A percentile compares a stretch with the other conserved stretches of the same genome.
These are phyloP conservation scores for Asterella californica DNA, from an alignment of 225 moss, liverwort and hornwort species.

Conservation along the genomic window DNA sequence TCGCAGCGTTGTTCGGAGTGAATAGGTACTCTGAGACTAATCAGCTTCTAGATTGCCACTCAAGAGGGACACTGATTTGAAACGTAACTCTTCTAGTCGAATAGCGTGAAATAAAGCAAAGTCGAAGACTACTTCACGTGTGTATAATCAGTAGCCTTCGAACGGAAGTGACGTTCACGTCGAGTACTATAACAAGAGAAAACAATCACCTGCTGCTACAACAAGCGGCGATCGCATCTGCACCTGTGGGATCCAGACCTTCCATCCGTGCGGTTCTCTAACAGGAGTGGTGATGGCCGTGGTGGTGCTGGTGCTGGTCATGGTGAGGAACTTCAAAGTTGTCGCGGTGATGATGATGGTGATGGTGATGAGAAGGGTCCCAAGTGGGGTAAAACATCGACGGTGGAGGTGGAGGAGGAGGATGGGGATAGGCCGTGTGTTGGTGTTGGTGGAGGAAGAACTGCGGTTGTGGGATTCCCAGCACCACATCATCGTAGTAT, in stretches of 20 bases:
- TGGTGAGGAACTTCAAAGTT: not conserved
- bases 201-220: slow-evolving; percentile 1
- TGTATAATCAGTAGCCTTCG: too few species aligned
- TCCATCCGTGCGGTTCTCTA: not conserved
- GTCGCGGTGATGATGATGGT: not conserved
- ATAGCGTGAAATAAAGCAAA: too few species aligned
- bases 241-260: not conserved
- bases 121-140: too few species aligned
- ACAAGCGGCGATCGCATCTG: not conserved
- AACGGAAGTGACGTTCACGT: not conserved
- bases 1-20: too few species aligned
- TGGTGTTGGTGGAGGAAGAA: not conserved
- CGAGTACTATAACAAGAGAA: not conserved
- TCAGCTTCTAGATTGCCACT: too few species aligned
- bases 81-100: too few species aligned
- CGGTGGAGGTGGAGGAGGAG: slow-evolving; percentile 10
- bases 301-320: slow-evolving; percentile 14
- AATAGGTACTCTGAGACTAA: too few species aligned
- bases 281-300: slow-evolving; percentile 8
- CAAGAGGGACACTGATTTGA: too few species aligned
- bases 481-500: not conserved
- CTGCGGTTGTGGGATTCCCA: slow-evolving; percentile 12
- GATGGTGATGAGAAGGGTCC: not conserved
- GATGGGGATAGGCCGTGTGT: too few species aligned
- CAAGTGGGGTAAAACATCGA: slow-evolving; percentile 6